These are phyloP conservation scores for Heliosperma pusillum DNA, from an alignment of 148 eudicot genomes.

Conservation along the genomic window DNA sequence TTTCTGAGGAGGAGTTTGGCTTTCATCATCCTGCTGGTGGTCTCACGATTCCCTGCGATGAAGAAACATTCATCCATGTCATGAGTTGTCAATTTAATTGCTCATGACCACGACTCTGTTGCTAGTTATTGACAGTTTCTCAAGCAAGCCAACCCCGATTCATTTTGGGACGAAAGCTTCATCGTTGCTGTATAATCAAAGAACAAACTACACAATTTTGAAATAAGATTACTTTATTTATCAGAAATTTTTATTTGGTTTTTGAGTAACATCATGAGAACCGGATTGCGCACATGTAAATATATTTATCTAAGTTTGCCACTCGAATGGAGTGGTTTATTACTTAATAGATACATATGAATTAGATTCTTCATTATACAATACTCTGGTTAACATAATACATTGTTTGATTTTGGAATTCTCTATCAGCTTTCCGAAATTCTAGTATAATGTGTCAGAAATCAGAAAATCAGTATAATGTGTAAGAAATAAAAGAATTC, in stretches of 20 bases:
- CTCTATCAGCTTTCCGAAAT: no score
- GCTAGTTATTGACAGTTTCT: no score
- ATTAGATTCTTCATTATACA: background rate
- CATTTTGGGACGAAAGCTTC: background rate
- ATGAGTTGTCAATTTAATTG: background rate
- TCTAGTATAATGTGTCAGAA: background rate
- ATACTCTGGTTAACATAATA: no score
- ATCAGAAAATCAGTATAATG: background rate
- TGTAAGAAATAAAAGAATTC: no score
- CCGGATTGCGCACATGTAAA: background rate
- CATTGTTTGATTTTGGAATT: background rate
- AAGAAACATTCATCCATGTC: constrained; percentile 28
- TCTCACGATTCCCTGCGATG: constrained; percentile 35
- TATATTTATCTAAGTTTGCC: background rate
- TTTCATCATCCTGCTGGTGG: constrained; percentile 34
- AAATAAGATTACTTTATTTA: background rate
- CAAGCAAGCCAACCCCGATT: background rate
- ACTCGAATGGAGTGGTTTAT: background rate
- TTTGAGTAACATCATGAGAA: background rate
- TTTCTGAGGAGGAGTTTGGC: constrained; percentile 40
- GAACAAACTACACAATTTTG: constrained; percentile 12
- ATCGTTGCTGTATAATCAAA: background rate
- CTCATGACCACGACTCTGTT: background rate
- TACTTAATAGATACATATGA: background rate
- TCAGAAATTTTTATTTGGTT: background rate